These are phyloP conservation scores for Rhodofomes roseus DNA, from an alignment of 1,284 basidiomycete species.

Conservation along the genomic window DNA sequence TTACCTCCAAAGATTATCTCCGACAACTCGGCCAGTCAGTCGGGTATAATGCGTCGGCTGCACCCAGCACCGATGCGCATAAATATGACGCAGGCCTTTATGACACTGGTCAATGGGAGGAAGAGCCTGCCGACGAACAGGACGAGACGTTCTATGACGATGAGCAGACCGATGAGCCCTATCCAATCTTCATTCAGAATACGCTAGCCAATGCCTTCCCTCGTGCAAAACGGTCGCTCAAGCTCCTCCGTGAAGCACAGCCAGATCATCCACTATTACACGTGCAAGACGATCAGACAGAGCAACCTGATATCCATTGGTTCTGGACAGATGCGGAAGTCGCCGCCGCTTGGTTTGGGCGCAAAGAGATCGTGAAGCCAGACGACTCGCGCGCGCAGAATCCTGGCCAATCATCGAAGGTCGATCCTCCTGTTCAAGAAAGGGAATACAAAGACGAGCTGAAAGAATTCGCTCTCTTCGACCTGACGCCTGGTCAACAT, in stretches of 20 bases:
- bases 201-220: conserved; percentile 48
- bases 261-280: conserved; percentile 24
- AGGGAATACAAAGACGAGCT: conserved; percentile 29
- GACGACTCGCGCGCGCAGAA: not conserved
- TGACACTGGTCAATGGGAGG: not conserved
- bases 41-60: conserved; percentile 38
- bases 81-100: not conserved
- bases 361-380: not conserved
- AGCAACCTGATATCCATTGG: conserved; percentile 47
- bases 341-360: conserved; percentile 36
- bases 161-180: conserved; percentile 33
- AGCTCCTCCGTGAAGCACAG: conserved; percentile 55
- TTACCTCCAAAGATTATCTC: conserved; percentile 59
- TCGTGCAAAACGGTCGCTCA: conserved; percentile 62
- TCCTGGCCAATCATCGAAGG: not conserved
- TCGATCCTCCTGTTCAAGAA: not conserved
- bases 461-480: conserved; percentile 53
- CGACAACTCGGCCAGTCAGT: conserved; percentile 50
- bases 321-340: conserved; percentile 60
- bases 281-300: conserved; percentile 3
- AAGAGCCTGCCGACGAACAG: too few species aligned
- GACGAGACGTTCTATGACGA: conserved; percentile 25
- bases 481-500: conserved; percentile 57
- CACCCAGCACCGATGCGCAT: not conserved
- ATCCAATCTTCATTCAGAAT: conserved; percentile 57